Percentiles rank a stretch among this genome's conserved stretches.
phyloP scores from a whole-genome alignment of 306 rosid species.

The Myrica gale region DNA sequence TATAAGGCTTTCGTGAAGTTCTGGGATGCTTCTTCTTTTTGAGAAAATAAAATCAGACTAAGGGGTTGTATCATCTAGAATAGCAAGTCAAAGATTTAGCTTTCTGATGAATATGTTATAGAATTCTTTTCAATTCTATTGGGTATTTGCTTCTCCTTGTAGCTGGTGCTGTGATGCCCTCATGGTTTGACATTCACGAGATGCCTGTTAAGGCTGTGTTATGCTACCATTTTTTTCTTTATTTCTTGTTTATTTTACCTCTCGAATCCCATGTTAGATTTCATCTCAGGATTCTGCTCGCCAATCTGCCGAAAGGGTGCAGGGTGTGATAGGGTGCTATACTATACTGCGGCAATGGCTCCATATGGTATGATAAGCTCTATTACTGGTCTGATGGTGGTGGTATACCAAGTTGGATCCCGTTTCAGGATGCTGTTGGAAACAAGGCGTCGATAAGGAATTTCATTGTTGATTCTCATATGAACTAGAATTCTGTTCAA shows the following conservation, averaged over 20 bases:
- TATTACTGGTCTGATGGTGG: neutral
- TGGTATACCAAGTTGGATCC: neutral
- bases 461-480: conserved; percentile 6
- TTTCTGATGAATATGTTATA: neutral
- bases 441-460: too few species aligned
- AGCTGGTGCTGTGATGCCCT: conserved; percentile 78
- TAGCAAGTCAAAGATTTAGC: neutral
- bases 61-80: neutral
- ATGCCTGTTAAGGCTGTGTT: conserved; percentile 66
- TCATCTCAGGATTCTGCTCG: neutral
- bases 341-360: neutral
- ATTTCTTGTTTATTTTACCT: neutral
- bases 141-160: conserved; percentile 33
- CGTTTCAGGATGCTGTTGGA: conserved; percentile 6
- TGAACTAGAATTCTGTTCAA: conserved; percentile 15
- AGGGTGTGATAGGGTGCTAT: too few species aligned
- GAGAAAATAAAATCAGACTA: neutral
- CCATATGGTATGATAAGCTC: too few species aligned
- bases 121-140: neutral
- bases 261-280: conserved; percentile 1
- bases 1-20: neutral
- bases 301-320: too few species aligned
- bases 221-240: conserved; percentile 3
- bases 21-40: neutral
- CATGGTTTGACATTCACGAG: conserved; percentile 88